Percentiles rank a stretch among this genome's conserved stretches.
phyloP scores from a whole-genome alignment of 2,329 filamentous ascomycete species.

The Aspergillus vadensis region DNA sequence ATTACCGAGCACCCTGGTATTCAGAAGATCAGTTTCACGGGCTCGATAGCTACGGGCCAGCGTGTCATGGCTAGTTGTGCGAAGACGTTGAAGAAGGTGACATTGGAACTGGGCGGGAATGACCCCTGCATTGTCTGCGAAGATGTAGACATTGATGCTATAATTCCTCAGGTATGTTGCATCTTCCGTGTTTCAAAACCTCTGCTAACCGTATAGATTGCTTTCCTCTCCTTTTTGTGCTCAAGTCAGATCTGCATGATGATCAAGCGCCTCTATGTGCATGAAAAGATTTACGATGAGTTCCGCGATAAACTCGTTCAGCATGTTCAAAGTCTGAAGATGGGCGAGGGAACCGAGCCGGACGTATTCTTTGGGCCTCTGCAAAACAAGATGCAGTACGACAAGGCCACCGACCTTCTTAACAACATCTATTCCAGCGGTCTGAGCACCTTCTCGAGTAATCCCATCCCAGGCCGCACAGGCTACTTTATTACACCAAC shows the following conservation, averaged over 20 bases:
- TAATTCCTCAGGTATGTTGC: conserved; percentile 40
- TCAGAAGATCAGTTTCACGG: conserved; percentile 62
- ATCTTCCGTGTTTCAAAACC: neutral
- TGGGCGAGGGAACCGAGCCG: conserved; percentile 44
- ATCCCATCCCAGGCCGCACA: conserved; percentile 45
- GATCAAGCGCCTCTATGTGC: conserved; percentile 63
- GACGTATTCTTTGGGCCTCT: conserved; percentile 60
- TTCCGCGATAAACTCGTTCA: conserved; percentile 54
- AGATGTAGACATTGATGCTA: conserved; percentile 53
- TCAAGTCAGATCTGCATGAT: conserved; percentile 59
- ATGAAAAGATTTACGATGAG: conserved; percentile 60
- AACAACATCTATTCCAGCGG: conserved; percentile 58
- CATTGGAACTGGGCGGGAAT: conserved; percentile 59
- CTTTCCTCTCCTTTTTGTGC: conserved; percentile 54
- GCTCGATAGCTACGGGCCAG: conserved; percentile 55
- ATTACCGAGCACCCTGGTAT: conserved; percentile 59
- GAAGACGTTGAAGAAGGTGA: conserved; percentile 56
- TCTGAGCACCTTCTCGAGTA: conserved; percentile 55
- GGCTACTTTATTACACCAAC: conserved; percentile 63
- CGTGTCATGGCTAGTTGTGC: conserved; percentile 54
- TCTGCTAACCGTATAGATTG: conserved; percentile 36
- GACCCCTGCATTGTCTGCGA: conserved; percentile 57
- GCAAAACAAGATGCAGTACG: conserved; percentile 67
- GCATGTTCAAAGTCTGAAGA: conserved; percentile 46
- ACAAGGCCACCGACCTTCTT: conserved; percentile 60